Conservation (phyloP, 2,329 filamentous ascomycete species). For the Cytospora mali region DNA sequence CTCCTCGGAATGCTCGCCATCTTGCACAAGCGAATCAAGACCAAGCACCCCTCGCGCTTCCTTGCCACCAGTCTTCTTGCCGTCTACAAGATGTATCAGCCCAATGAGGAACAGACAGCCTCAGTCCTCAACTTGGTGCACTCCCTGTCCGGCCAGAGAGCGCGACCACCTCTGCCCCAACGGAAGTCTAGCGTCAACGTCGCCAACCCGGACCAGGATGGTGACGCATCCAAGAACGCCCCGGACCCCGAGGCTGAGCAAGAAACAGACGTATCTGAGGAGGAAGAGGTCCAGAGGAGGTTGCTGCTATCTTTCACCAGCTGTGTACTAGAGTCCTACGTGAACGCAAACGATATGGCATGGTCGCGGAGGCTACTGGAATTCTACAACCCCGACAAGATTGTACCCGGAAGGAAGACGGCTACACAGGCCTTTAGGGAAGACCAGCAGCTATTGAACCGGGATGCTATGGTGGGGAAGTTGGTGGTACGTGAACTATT, state of each 20-base stretch:
- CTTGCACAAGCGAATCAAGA: slow-evolving; percentile 73
- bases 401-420: slow-evolving; percentile 63
- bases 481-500: slow-evolving; percentile 57
- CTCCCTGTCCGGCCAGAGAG: slow-evolving; percentile 57
- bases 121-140: slow-evolving; percentile 72
- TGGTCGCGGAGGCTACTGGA: slow-evolving; percentile 70
- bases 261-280: slow-evolving; percentile 52
- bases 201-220: slow-evolving; percentile 58
- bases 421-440: slow-evolving; percentile 66
- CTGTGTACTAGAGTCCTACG: slow-evolving; percentile 73
- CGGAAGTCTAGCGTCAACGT: slow-evolving; percentile 61
- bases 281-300: slow-evolving; percentile 63
- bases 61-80: slow-evolving; percentile 76
- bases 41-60: slow-evolving; percentile 77
- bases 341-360: slow-evolving; percentile 61
- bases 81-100: slow-evolving; percentile 67
- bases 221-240: slow-evolving; percentile 56
- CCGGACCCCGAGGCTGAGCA: slow-evolving; percentile 65
- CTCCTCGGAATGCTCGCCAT: slow-evolving; percentile 73
- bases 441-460: slow-evolving; percentile 61
- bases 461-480: slow-evolving; percentile 71
- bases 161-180: slow-evolving; percentile 61
- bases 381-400: slow-evolving; percentile 64
- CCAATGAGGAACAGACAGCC: slow-evolving; percentile 67
- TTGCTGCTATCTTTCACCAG: slow-evolving; percentile 78